Evolutionary conservation across 1,139 yeast genomes (phyloP).

Genomic region (Torulaspora pretoriensis): DNA sequence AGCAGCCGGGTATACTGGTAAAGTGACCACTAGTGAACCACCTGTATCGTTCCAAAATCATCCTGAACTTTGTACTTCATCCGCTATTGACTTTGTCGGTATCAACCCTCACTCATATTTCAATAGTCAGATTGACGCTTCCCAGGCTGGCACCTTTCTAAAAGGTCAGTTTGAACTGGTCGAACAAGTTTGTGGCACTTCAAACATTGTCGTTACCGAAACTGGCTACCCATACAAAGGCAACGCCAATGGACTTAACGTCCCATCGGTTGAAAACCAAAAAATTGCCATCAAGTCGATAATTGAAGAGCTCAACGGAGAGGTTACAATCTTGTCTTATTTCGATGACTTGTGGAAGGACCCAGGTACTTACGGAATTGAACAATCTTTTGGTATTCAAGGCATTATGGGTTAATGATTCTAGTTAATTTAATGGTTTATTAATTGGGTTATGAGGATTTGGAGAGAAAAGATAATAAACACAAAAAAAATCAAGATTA

Average conservation of each 20-base stretch:
- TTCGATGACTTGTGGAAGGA: conserved; percentile 80
- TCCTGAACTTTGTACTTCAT: conserved; percentile 62
- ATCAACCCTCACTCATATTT: conserved; percentile 86
- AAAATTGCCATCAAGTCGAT: conserved; percentile 59
- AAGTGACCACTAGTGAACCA: conserved; percentile 81
- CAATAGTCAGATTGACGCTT: conserved; percentile 56
- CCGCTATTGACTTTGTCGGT: conserved; percentile 74
- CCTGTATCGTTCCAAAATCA: conserved; percentile 64
- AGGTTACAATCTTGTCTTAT: conserved; percentile 68
- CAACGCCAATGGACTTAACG: conserved; percentile 61
- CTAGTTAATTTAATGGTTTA: background rate
- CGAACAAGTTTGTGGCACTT: conserved; percentile 48
- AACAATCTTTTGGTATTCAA: conserved; percentile 73
- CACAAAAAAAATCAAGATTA: background rate
- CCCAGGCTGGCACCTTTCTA: conserved; percentile 69
- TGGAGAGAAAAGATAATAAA: background rate
- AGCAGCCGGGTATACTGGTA: conserved; percentile 73
- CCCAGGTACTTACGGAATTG: conserved; percentile 83
- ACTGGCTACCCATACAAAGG: conserved; percentile 89
- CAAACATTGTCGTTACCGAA: conserved; percentile 60
- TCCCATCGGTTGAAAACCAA: conserved; percentile 71
- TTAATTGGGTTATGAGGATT: background rate
- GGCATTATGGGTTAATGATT: conserved; percentile 5
- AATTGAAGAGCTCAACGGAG: conserved; percentile 49
- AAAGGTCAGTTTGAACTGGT: conserved; percentile 55